A percentile compares a stretch with the other conserved stretches of the same genome.
Conservation (phyloP, 176 grass and related monocot genomes). For the Eleusine indica region DNA sequence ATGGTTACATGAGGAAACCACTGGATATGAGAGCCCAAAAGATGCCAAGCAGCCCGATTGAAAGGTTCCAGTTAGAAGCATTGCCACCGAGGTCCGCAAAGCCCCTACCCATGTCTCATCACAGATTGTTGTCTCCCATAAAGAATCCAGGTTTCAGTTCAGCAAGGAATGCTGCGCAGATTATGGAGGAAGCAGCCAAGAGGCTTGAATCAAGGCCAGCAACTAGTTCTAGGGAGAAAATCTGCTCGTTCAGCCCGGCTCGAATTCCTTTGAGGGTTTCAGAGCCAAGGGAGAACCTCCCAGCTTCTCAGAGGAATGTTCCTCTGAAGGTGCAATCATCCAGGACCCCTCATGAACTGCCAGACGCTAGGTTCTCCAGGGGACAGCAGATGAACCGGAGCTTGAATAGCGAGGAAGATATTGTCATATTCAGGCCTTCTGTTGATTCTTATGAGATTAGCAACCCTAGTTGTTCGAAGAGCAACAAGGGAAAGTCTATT, state of each 20-base stretch:
- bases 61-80: constrained; percentile 79
- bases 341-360: constrained; percentile 37
- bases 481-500: constrained; percentile 74
- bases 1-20: constrained; percentile 63
- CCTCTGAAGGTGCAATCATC: constrained; percentile 55
- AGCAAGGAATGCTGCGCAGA: constrained; percentile 66
- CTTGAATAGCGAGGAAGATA: constrained; percentile 68
- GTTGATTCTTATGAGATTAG: constrained; percentile 62
- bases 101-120: constrained; percentile 44
- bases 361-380: constrained; percentile 43
- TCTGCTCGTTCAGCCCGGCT: constrained; percentile 58
- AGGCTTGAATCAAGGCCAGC: constrained; percentile 76
- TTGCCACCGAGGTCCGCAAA: constrained; percentile 64
- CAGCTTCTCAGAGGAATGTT: constrained; percentile 42
- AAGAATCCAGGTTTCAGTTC: constrained; percentile 75
- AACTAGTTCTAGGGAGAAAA: constrained; percentile 58
- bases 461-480: constrained; percentile 50
- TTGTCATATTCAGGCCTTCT: constrained; percentile 63
- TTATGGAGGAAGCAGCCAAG: constrained; percentile 87
- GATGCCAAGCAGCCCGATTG: constrained; percentile 80
- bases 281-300: constrained; percentile 43
- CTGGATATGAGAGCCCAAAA: constrained; percentile 70
- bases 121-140: constrained; percentile 71
- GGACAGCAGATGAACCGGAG: constrained; percentile 48
- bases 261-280: constrained; percentile 53